Evolutionary conservation across 192 early-diverging fungal species (phyloP).

Genomic region (Podila clonocystis): DNA sequence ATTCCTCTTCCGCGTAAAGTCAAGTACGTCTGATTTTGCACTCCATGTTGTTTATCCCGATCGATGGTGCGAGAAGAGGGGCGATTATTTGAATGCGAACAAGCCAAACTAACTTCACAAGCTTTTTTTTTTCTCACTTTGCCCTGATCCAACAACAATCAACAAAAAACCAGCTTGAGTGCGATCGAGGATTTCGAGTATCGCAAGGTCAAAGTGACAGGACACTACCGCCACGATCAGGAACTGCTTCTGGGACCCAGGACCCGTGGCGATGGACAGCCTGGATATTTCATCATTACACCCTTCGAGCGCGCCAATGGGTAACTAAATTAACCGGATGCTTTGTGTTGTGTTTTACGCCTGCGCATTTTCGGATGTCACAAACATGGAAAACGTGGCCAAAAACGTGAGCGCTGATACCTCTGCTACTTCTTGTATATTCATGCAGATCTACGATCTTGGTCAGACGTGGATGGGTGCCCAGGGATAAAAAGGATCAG

Average conservation of each 20-base stretch:
- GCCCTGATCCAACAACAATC: no score
- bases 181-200: constrained; percentile 76
- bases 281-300: constrained; percentile 79
- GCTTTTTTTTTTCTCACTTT: neutral
- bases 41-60: no score
- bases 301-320: constrained; percentile 79
- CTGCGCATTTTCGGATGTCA: no score
- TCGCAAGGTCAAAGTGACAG: constrained; percentile 75
- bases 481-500: constrained; percentile 70
- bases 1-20: constrained; percentile 76
- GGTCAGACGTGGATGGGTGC: constrained; percentile 92
- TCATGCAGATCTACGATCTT: constrained; percentile 71
- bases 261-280: constrained; percentile 69
- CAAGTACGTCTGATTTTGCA: constrained; percentile 48
- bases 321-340: constrained; percentile 1
- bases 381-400: no score
- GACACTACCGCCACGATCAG: constrained; percentile 73
- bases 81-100: neutral
- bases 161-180: constrained; percentile 25
- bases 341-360: neutral
- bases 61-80: no score
- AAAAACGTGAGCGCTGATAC: no score
- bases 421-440: neutral
- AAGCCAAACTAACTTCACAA: constrained; percentile 7
- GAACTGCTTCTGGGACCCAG: constrained; percentile 90